Evolutionary conservation across 1,284 basidiomycete genomes (phyloP).

Genomic region (Leccinum olivaceoglutinosum): DNA sequence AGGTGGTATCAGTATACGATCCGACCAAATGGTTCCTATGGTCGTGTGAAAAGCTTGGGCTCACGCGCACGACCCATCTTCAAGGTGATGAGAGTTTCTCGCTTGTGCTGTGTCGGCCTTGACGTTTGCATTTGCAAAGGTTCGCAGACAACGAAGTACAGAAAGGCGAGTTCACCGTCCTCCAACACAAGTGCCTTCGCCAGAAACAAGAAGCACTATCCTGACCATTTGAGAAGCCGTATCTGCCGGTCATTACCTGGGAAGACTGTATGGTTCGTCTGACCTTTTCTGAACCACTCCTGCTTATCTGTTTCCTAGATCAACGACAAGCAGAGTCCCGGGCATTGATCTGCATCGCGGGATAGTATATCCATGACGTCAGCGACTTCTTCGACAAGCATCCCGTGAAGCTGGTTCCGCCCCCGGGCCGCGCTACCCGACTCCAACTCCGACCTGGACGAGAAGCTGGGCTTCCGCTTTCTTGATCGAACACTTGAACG

Average conservation of each 20-base stretch:
- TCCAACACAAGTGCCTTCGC: conserved; percentile 69
- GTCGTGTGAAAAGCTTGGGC: conserved; percentile 54
- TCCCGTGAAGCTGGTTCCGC: conserved; percentile 40
- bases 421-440: too few species aligned
- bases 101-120: background rate
- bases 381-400: conserved; percentile 79
- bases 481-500: conserved; percentile 51
- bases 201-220: conserved; percentile 60
- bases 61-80: conserved; percentile 64
- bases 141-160: conserved; percentile 90
- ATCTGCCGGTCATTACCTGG: conserved; percentile 81
- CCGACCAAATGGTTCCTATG: conserved; percentile 88
- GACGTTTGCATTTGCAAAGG: conserved; percentile 19
- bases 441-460: conserved; percentile 27
- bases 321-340: conserved; percentile 70
- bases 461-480: conserved; percentile 37
- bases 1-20: conserved; percentile 82
- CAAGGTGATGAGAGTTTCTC: conserved; percentile 41
- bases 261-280: conserved; percentile 55
- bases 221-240: conserved; percentile 71
- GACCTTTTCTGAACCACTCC: background rate
- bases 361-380: conserved; percentile 77
- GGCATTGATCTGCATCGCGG: conserved; percentile 73
- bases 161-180: conserved; percentile 87
- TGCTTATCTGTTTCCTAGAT: conserved; percentile 35